Percentiles rank a stretch among this genome's conserved stretches.
Conservation (phyloP, 345 rosid genomes). For the Physaria fendleri region DNA sequence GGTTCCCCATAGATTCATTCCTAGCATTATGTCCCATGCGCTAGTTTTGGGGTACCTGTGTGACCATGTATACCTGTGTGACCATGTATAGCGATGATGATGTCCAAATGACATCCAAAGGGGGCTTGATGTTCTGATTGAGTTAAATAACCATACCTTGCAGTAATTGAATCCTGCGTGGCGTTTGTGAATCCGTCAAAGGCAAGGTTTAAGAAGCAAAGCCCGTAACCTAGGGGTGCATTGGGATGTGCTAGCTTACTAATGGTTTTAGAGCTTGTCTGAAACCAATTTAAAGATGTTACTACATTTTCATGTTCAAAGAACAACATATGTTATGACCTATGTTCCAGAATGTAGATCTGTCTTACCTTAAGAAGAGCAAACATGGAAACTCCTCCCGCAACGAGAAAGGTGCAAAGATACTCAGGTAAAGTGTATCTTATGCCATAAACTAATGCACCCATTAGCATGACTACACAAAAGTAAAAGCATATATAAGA, state of each 20-base stretch:
- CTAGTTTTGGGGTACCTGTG: slow-evolving; percentile 68
- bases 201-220: slow-evolving; percentile 86
- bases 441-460: slow-evolving; percentile 84
- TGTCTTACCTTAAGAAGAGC: slow-evolving; percentile 76
- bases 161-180: slow-evolving; percentile 87
- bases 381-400: slow-evolving; percentile 95
- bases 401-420: slow-evolving; percentile 83
- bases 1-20: slow-evolving; percentile 98
- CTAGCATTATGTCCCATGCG: slow-evolving; percentile 98
- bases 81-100: not conserved
- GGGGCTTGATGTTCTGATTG: too few relatives aligned
- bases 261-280: slow-evolving; percentile 95
- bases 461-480: slow-evolving; percentile 91
- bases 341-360: not conserved
- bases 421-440: slow-evolving; percentile 80
- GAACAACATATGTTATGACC: not conserved
- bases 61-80: too few relatives aligned
- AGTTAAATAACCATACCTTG: slow-evolving; percentile 40
- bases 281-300: slow-evolving; percentile 17
- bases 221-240: slow-evolving; percentile 91
- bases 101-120: too few relatives aligned
- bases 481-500: slow-evolving; percentile 7
- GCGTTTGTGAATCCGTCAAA: slow-evolving; percentile 99
- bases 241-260: slow-evolving; percentile 93
- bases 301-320: not conserved